Percentiles rank a stretch among this genome's conserved stretches.
These are phyloP conservation scores for Cladosporium austrohemisphaericum DNA, from an alignment of 2,329 filamentous ascomycete species.

Conservation along the genomic window DNA sequence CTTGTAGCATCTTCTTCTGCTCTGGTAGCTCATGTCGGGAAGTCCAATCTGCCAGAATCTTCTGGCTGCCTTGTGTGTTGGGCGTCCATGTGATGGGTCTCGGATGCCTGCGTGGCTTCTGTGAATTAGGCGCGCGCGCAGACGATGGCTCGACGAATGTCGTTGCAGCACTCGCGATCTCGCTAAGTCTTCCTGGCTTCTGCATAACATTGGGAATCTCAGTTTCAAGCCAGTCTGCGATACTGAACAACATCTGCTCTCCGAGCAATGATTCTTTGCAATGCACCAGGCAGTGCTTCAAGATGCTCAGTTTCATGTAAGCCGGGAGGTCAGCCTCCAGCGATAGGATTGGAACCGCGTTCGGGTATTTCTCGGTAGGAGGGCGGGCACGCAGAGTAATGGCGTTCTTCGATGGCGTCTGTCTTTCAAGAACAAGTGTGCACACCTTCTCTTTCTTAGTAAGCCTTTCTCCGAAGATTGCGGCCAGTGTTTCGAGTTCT, in stretches of 20 bases:
- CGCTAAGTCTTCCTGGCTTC: conserved; percentile 75
- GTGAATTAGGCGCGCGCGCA: conserved; percentile 21
- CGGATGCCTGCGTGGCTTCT: conserved; percentile 39
- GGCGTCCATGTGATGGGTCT: conserved; percentile 62
- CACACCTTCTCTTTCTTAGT: conserved; percentile 54
- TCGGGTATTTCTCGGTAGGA: conserved; percentile 67
- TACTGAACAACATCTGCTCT: conserved; percentile 85
- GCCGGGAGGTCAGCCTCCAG: conserved; percentile 70
- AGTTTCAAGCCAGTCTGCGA: conserved; percentile 87
- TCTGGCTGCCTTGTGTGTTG: conserved; percentile 55
- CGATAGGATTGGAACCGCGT: conserved; percentile 63
- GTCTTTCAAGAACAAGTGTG: conserved; percentile 62
- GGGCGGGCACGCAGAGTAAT: conserved; percentile 64
- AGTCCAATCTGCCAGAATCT: conserved; percentile 62
- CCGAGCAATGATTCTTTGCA: conserved; percentile 68
- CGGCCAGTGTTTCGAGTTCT: conserved; percentile 76
- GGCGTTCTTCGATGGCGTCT: conserved; percentile 40
- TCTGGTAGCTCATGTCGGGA: conserved; percentile 60
- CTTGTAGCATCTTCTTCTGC: conserved; percentile 70
- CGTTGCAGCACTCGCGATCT: conserved; percentile 73
- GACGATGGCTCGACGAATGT: conserved; percentile 48
- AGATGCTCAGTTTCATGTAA: conserved; percentile 86
- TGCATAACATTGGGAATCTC: conserved; percentile 79
- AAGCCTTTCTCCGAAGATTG: conserved; percentile 78
- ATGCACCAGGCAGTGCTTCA: conserved; percentile 70